These are phyloP conservation scores for Chiua sp. DNA, from an alignment of 1,284 basidiomycete genomes.

Conservation along the genomic window DNA sequence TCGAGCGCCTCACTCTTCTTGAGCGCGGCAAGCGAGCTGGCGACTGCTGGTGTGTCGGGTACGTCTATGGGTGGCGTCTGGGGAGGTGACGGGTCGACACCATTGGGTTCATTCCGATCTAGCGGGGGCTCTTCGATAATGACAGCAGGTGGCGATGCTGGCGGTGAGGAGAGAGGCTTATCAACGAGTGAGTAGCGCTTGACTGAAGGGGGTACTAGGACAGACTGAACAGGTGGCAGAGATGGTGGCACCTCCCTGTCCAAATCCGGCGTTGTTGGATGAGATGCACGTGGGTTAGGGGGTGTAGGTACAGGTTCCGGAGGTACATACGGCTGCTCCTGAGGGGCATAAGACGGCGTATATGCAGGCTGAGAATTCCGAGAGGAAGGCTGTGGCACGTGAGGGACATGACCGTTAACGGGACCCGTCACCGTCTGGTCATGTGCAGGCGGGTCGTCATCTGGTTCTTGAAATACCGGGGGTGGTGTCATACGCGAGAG, in stretches of 20 bases:
- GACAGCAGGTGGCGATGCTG: conserved; percentile 47
- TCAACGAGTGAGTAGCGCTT: conserved; percentile 81
- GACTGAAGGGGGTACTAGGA: conserved; percentile 59
- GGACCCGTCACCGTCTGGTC: conserved; percentile 14
- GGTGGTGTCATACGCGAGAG: conserved; percentile 31
- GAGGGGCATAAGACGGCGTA: conserved; percentile 3
- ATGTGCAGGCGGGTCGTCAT: conserved; percentile 30
- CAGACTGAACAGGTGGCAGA: conserved; percentile 37
- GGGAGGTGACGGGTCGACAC: conserved; percentile 40
- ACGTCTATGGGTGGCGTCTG: conserved; percentile 51
- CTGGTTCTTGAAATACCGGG: conserved; percentile 37
- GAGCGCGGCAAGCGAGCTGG: conserved; percentile 87
- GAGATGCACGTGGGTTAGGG: conserved; percentile 14
- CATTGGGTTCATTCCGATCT: conserved; percentile 33
- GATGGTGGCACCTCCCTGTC: conserved; percentile 33
- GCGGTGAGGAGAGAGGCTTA: conserved; percentile 49
- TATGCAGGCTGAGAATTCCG: conserved; percentile 22
- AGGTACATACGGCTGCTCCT: conserved; percentile 15
- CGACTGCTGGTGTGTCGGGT: conserved; percentile 65
- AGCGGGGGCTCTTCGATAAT: conserved; percentile 61
- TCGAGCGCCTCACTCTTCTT: conserved; percentile 89
- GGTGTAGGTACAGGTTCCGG: conserved; percentile 13
- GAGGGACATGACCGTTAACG: conserved; percentile 17
- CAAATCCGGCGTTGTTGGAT: conserved; percentile 21
- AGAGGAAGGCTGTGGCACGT: conserved; percentile 14